These are phyloP conservation scores for Saccharomyces hybrid DNA, from an alignment of 1,139 yeast species.

Conservation along the genomic window DNA sequence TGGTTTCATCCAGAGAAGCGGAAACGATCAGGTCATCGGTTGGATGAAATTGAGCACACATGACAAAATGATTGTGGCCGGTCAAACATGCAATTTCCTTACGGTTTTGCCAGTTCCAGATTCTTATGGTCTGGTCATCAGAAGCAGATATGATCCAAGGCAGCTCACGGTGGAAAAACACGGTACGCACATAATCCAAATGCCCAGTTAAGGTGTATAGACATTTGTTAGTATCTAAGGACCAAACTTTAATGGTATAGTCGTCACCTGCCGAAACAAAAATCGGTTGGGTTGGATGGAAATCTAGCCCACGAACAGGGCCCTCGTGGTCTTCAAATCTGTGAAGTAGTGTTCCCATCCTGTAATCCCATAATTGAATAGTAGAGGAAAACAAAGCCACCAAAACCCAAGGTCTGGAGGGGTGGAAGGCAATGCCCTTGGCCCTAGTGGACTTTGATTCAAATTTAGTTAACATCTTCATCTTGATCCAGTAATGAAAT, in stretches of 20 bases:
- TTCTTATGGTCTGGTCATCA: slow-evolving; percentile 96
- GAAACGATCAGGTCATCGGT: slow-evolving; percentile 89
- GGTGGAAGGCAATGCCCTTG: slow-evolving; percentile 97
- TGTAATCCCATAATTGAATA: slow-evolving; percentile 96
- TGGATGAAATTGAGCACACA: slow-evolving; percentile 98
- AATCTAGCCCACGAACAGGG: slow-evolving; percentile 90
- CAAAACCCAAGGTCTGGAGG: slow-evolving; percentile 86
- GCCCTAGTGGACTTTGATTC: slow-evolving; percentile 98
- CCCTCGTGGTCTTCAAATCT: slow-evolving; percentile 98
- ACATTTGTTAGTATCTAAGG: slow-evolving; percentile 83
- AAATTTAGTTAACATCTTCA: slow-evolving; percentile 97
- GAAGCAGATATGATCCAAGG: slow-evolving; percentile 97
- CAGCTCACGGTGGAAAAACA: slow-evolving; percentile 87
- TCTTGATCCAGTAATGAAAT: slow-evolving; percentile 31
- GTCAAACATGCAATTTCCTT: slow-evolving; percentile 95
- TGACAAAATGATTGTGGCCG: slow-evolving; percentile 96
- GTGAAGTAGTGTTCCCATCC: slow-evolving; percentile 97
- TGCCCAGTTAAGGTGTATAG: slow-evolving; percentile 88
- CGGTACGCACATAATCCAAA: slow-evolving; percentile 91
- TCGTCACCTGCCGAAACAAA: slow-evolving; percentile 98
- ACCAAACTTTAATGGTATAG: slow-evolving; percentile 93
- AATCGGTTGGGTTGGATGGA: slow-evolving; percentile 96
- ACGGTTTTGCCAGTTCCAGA: slow-evolving; percentile 99
- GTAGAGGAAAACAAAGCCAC: slow-evolving; percentile 93
- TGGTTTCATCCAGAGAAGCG: slow-evolving; percentile 97